Percentiles rank a stretch among this genome's conserved stretches.
Evolutionary conservation across 106 monocot genomes (phyloP).

Genomic region (Ottelia alismoides): DNA sequence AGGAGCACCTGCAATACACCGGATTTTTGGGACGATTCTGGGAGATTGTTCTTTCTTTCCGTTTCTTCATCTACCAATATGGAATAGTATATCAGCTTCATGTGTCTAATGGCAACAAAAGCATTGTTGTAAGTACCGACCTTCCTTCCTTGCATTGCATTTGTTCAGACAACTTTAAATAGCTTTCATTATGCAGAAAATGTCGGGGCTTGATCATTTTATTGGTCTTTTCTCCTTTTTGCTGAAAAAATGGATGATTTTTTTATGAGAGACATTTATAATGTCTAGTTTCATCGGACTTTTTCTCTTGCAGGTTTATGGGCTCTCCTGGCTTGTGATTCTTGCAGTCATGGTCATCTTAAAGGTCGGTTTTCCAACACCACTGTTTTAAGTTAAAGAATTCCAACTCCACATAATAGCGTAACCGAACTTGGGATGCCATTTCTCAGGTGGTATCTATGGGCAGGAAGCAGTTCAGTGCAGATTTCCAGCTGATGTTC

Average conservation of each 20-base stretch:
- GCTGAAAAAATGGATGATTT: neutral
- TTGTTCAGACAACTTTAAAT: neutral
- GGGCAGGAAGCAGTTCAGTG: constrained; percentile 94
- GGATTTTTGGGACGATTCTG: constrained; percentile 69
- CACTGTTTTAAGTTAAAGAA: too few species aligned
- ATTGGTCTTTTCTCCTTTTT: too few species aligned
- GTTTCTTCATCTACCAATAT: constrained; percentile 95
- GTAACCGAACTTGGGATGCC: too few species aligned
- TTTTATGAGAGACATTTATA: neutral
- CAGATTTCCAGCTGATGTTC: constrained; percentile 96
- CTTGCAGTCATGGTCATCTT: constrained; percentile 73
- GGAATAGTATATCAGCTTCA: constrained; percentile 89
- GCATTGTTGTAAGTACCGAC: constrained; percentile 47
- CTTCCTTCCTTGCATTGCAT: neutral
- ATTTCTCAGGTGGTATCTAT: constrained; percentile 85
- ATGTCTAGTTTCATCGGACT: neutral
- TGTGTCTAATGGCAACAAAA: constrained; percentile 59
- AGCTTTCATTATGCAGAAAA: too few species aligned
- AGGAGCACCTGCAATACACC: constrained; percentile 78
- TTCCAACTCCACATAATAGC: too few species aligned
- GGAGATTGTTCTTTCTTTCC: constrained; percentile 78
- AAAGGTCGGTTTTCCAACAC: constrained; percentile 41
- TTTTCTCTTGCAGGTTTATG: constrained; percentile 54
- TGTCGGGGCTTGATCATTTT: too few species aligned
- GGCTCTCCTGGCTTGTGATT: constrained; percentile 93